Percentiles rank a stretch among this genome's conserved stretches.
Evolutionary conservation across 2,329 filamentous ascomycete genomes (phyloP).

Genomic region (Cladophialophora chaetospira): DNA sequence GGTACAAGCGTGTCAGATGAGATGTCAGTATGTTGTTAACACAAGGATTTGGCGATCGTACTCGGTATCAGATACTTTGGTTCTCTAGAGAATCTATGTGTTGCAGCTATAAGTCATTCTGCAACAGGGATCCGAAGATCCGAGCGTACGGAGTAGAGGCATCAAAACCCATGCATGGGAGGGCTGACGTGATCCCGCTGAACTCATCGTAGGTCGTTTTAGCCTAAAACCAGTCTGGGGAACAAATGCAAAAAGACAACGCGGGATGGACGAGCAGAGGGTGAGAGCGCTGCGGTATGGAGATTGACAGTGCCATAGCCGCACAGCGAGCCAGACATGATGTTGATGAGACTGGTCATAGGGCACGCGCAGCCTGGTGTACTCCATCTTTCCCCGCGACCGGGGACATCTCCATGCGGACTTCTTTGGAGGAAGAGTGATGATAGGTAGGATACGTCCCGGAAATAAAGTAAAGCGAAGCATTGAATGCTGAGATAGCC

Average conservation of each 20-base stretch:
- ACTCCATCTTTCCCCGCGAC: not conserved
- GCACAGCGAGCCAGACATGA: too few species aligned
- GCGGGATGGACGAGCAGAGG: too few species aligned
- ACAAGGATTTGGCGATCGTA: not conserved
- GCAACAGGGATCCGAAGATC: not conserved
- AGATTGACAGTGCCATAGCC: too few species aligned
- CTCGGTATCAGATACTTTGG: not conserved
- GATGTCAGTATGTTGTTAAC: not conserved
- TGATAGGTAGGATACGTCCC: not conserved
- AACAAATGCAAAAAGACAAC: too few species aligned
- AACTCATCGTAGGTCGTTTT: not conserved
- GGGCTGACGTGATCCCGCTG: too few species aligned
- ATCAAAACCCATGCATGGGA: too few species aligned
- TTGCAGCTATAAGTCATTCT: not conserved
- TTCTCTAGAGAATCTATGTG: not conserved
- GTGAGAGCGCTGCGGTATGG: too few species aligned
- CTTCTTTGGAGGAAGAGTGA: not conserved
- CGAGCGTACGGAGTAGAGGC: not conserved
- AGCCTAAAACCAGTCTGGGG: conserved; percentile 5
- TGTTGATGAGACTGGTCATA: too few species aligned
- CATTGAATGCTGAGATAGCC: not conserved
- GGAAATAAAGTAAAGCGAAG: not conserved
- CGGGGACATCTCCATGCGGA: conserved; percentile 5
- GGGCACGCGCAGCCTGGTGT: not conserved
- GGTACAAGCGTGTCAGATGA: too few species aligned